These are phyloP conservation scores for Phytophthora cactorum DNA, from an alignment of 352 stramenopile genomes.

Conservation along the genomic window DNA sequence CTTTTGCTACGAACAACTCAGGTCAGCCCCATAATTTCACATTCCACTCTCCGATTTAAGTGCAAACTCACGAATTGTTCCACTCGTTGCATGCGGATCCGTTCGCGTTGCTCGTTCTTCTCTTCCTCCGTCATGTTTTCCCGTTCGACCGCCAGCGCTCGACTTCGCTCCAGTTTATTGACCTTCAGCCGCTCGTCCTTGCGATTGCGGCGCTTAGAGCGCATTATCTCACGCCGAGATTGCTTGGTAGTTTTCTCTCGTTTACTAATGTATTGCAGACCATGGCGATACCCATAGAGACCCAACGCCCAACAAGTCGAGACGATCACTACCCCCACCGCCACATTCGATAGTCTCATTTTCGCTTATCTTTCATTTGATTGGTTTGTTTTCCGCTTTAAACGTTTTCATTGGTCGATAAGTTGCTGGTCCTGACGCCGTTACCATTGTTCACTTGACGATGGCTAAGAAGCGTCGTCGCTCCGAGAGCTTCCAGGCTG, in stretches of 20 bases:
- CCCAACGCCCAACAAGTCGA: slow-evolving; percentile 14
- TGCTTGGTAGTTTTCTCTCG: slow-evolving; percentile 16
- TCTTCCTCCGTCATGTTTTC: slow-evolving; percentile 49
- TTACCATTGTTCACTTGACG: slow-evolving; percentile 17
- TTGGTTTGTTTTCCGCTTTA: slow-evolving; percentile 3
- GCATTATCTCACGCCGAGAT: slow-evolving; percentile 19
- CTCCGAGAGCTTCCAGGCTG: slow-evolving; percentile 35
- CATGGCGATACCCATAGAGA: background rate
- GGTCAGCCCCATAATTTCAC: slow-evolving; percentile 1
- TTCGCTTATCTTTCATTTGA: background rate
- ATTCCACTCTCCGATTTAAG: background rate
- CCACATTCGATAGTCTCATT: slow-evolving; percentile 19
- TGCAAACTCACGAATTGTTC: slow-evolving; percentile 71
- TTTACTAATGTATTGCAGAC: background rate
- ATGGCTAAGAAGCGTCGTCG: slow-evolving; percentile 50
- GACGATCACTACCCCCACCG: slow-evolving; percentile 3
- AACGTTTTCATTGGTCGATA: slow-evolving; percentile 35
- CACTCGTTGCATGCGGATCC: slow-evolving; percentile 74
- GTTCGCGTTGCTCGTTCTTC: slow-evolving; percentile 54
- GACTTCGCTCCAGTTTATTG: slow-evolving; percentile 36
- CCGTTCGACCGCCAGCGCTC: slow-evolving; percentile 3
- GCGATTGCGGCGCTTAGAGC: slow-evolving; percentile 35
- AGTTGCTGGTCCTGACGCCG: slow-evolving; percentile 19
- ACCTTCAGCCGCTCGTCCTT: slow-evolving; percentile 37
- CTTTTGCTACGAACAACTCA: slow-evolving; percentile 65